Conservation (phyloP, 2,329 filamentous ascomycete species). For the Fusarium torreyae region DNA sequence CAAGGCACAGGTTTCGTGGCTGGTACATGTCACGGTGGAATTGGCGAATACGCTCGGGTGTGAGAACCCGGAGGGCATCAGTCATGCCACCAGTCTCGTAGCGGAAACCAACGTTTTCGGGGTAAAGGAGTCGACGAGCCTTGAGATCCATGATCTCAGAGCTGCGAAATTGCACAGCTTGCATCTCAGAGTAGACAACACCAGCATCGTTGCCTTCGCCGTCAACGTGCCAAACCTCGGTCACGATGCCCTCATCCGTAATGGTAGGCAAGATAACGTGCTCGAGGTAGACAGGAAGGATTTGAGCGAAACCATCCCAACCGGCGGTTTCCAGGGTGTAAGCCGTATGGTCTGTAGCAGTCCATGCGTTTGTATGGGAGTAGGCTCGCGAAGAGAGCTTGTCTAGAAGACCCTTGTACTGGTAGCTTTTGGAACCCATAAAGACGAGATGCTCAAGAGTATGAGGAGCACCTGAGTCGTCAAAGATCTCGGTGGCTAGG, state of each 20-base stretch:
- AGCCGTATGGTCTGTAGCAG: slow-evolving; percentile 94
- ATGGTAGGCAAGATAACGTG: slow-evolving; percentile 92
- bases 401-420: slow-evolving; percentile 94
- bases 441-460: slow-evolving; percentile 88
- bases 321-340: slow-evolving; percentile 96
- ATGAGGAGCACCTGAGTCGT: slow-evolving; percentile 94
- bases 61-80: slow-evolving; percentile 87
- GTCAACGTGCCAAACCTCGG: slow-evolving; percentile 96
- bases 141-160: slow-evolving; percentile 89
- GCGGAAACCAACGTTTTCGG: slow-evolving; percentile 90
- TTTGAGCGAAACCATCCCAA: slow-evolving; percentile 96
- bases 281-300: slow-evolving; percentile 94
- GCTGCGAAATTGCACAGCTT: slow-evolving; percentile 89
- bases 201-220: slow-evolving; percentile 95
- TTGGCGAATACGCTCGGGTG: slow-evolving; percentile 89
- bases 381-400: slow-evolving; percentile 95
- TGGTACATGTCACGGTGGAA: slow-evolving; percentile 99
- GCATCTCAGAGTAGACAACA: slow-evolving; percentile 99
- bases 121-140: slow-evolving; percentile 86
- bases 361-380: slow-evolving; percentile 97
- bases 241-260: slow-evolving; percentile 93
- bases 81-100: slow-evolving; percentile 99
- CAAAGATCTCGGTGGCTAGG: slow-evolving; percentile 95
- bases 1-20: slow-evolving; percentile 91
- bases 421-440: slow-evolving; percentile 94